Evolutionary conservation across 2,329 filamentous ascomycete species (phyloP), one percentile per base, ranked within the genome.

Genomic region (Setomelanomma holmii): DNA sequence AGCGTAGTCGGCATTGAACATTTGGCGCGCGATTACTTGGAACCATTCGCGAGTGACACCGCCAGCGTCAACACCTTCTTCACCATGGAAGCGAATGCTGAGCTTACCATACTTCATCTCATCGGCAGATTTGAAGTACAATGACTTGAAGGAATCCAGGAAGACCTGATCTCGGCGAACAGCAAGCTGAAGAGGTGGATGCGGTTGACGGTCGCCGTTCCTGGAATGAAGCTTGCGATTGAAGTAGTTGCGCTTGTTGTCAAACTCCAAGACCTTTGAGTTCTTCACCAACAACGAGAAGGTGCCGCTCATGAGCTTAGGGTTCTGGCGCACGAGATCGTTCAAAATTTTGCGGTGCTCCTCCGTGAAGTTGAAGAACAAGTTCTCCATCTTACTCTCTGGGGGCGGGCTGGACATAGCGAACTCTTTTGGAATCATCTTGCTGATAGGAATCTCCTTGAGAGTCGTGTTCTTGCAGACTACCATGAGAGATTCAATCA

Each of bases 201-300:
- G 86, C 6, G 88, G 82, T 45, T 90, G 86, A 46, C 67, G 66
- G 66, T 91, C 87, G 47, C 85, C 84, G 46, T 84, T 84, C 44
- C 89, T 86, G 40, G 85, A 85, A 75, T 99, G 95, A 10, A 99
- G 88, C 68, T 91, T 93, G 55, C 95, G 89, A 72, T 87, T 97
- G 82, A 99, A 99, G 82, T 96, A 99, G 78, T 96, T 98, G 67
- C 95, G 92, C 81, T 99, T 99, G 80, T 99, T 99, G 79, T 99
- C 95, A 68, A 99, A 99, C 71, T 99, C 95, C 11, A 99, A 82
- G 3, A 99, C 96, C 82, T 98, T 99, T 21, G 95, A 96, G 71
- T 99, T 99, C 81, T 96, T 97, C 58, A 98, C 95, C 41, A 99
- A 79, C 14, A 99, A 83, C 10, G 93, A 93, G 77, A 99, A 97